Conservation (phyloP, 345 rosid species). For the Combretum micranthum region DNA sequence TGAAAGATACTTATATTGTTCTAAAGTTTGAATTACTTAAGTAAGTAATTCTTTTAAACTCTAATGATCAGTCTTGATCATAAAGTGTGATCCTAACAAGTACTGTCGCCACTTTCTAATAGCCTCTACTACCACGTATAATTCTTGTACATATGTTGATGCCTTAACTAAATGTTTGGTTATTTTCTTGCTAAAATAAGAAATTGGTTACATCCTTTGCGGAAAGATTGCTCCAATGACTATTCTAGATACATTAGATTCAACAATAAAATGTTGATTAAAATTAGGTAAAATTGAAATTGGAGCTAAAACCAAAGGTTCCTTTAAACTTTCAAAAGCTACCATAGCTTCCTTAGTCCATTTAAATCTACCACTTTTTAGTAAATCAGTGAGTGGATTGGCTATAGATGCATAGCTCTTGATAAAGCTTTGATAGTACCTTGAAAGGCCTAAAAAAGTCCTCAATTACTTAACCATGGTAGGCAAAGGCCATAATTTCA, state of each 20-base stretch:
- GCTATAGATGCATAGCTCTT: neutral
- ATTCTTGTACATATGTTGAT: neutral
- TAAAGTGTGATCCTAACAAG: neutral
- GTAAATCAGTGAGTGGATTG: neutral
- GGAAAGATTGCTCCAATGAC: neutral
- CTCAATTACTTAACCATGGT: neutral
- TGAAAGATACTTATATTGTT: neutral
- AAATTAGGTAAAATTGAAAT: neutral
- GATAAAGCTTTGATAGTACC: neutral
- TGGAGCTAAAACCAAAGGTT: neutral
- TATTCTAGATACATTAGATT: neutral
- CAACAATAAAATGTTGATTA: neutral
- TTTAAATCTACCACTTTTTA: neutral
- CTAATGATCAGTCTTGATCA: neutral
- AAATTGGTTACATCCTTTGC: neutral
- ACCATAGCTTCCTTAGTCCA: neutral
- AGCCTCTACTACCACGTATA: neutral
- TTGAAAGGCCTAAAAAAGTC: neutral
- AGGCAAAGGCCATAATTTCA: neutral
- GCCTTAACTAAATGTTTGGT: neutral
- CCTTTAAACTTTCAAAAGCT: neutral
- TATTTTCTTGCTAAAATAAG: neutral
- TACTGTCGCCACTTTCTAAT: slow-evolving; percentile 1
- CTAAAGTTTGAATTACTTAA: neutral
- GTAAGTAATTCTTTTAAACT: neutral